Evolutionary conservation across 2,329 filamentous ascomycete species (phyloP).

Genomic region (Aciculosporium take): DNA sequence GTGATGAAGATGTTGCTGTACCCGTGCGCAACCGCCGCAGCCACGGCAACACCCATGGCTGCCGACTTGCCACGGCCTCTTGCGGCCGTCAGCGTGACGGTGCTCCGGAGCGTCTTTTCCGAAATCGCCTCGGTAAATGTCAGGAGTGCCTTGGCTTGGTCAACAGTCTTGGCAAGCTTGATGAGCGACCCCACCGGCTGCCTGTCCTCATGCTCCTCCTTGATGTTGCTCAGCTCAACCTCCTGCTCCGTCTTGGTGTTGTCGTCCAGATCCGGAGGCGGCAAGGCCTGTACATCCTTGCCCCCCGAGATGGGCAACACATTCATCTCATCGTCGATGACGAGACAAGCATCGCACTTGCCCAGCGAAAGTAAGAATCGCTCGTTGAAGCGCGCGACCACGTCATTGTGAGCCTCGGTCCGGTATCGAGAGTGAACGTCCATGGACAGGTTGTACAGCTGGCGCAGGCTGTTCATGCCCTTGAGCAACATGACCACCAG

Average conservation of each 20-base stretch:
- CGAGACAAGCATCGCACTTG: conserved; percentile 86
- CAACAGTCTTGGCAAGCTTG: conserved; percentile 74
- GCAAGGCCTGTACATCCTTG: conserved; percentile 72
- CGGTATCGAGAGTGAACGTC: conserved; percentile 93
- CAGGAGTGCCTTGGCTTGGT: conserved; percentile 91
- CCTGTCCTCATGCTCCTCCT: conserved; percentile 72
- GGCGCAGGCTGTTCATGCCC: conserved; percentile 92
- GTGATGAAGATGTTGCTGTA: conserved; percentile 99
- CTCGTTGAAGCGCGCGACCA: conserved; percentile 93
- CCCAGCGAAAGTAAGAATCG: conserved; percentile 89
- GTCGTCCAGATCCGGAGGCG: conserved; percentile 59
- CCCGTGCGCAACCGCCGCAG: conserved; percentile 84
- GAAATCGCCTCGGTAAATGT: conserved; percentile 94
- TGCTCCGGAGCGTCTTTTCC: conserved; percentile 88
- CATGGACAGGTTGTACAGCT: conserved; percentile 94
- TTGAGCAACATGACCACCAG: conserved; percentile 82
- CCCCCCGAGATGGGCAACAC: conserved; percentile 93
- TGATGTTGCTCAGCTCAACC: conserved; percentile 70
- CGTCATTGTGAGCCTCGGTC: conserved; percentile 90
- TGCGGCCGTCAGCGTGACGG: conserved; percentile 82
- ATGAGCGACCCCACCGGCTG: conserved; percentile 77
- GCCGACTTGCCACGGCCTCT: conserved; percentile 96
- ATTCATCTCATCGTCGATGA: conserved; percentile 95
- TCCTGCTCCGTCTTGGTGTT: conserved; percentile 57
- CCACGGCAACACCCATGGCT: conserved; percentile 84